Evolutionary conservation across 2,329 filamentous ascomycete genomes (phyloP), one percentile per base, ranked within the genome.

Genomic region (Coleophoma cylindrospora): DNA sequence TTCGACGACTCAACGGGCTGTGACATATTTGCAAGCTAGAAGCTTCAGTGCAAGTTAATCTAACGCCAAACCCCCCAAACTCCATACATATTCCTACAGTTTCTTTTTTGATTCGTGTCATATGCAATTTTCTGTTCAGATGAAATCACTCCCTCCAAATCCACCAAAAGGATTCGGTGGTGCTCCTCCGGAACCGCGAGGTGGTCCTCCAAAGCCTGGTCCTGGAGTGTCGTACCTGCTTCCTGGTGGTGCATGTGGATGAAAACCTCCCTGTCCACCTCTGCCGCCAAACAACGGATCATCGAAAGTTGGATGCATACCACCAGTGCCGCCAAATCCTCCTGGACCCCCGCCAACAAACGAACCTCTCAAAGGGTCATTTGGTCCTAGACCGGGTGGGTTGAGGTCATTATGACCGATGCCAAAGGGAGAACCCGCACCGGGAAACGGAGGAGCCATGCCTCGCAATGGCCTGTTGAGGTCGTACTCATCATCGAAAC

Each of bases 281-380:
- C 67, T 68, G 0, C 84, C 86, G 6, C 77, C 78, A 64, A 96
- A 96, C 44, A 96, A 69, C 7, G 89, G 90, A 64, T 97, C 91
- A 60, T 96, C 90, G 65, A 96, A 94, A 0, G 91, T 95, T 1
- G 94, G 94, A 68, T 96, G 89, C 94, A 99, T 99, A 1, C 94
- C 94, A 12, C 86, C 83, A 11, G 79, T 79, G 17, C 83, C 79
- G 13, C 81, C 80, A 1, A 75, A 74, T n/a, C 76, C 71, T 19
- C 75, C 74, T 5, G 83, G 68, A n/a, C 80, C 71, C 44, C 80
- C 76, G 21, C 77, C 74, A 7, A 83, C 80, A 49, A 89, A 80
- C 2, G 80, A 78, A 4, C 81, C 80, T 33, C 87, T 74, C 3
- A 96, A 70, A 12, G 92, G 91, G 66, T 96, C 91, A 60, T 91